Evolutionary conservation across 2,329 filamentous ascomycete species (phyloP).

Genomic region (Cordyceps farinosa): DNA sequence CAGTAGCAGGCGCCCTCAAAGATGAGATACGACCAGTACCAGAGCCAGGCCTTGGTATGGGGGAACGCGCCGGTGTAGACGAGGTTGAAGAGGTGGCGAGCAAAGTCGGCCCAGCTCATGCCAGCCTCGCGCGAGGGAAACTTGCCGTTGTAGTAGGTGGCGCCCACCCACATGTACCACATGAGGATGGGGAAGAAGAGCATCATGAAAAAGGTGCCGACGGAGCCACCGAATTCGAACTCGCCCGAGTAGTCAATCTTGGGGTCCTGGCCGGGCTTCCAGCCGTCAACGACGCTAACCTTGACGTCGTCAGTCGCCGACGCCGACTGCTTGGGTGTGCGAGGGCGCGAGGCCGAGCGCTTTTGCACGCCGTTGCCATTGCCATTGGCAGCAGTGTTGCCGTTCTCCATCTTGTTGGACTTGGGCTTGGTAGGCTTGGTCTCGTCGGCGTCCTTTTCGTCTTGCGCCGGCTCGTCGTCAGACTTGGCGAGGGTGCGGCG

Average conservation of each 20-base stretch:
- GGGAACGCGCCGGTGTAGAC: conserved; percentile 85
- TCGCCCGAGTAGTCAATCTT: conserved; percentile 61
- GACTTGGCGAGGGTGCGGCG: conserved; percentile 48
- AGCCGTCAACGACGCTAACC: conserved; percentile 46
- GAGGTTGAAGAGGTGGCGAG: conserved; percentile 64
- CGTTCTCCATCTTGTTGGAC: conserved; percentile 5
- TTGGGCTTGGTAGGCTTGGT: background rate
- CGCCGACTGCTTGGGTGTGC: conserved; percentile 10
- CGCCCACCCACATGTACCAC: conserved; percentile 99
- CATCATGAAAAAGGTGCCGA: conserved; percentile 83
- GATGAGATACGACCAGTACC: conserved; percentile 92
- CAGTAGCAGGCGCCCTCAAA: conserved; percentile 83
- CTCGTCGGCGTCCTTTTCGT: conserved; percentile 28
- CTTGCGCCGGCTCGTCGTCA: conserved; percentile 48
- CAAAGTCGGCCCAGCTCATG: conserved; percentile 69
- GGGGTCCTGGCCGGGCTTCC: conserved; percentile 57
- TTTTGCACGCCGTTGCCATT: conserved; percentile 3
- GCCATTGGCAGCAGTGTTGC: conserved; percentile 20
- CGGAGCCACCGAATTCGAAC: conserved; percentile 82
- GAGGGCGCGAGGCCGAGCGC: conserved; percentile 5
- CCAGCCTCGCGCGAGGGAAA: conserved; percentile 65
- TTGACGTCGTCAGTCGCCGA: conserved; percentile 24
- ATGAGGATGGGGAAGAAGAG: conserved; percentile 88
- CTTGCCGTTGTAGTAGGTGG: conserved; percentile 85
- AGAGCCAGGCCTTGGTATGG: conserved; percentile 75